Evolutionary conservation across 202 grass and related monocot genomes (phyloP), one percentile per base, ranked within the genome.

Genomic region (Brachypodium distachyon): DNA sequence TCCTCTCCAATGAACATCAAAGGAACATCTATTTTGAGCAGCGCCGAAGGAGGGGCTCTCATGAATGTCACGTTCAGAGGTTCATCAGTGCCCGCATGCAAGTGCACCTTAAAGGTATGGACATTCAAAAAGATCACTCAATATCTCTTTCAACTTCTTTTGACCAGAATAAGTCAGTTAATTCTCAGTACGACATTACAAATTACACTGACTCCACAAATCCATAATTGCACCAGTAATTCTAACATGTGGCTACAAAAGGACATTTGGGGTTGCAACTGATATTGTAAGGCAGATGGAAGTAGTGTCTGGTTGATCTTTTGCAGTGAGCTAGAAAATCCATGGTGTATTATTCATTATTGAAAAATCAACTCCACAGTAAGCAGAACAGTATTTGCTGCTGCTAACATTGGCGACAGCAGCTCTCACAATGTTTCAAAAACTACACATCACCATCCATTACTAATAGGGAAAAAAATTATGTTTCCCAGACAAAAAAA

Each of bases 21-120:
- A 80, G 96, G 96, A 88, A 99, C 91, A 78, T 99, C 96, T 79
- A 99, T 83, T 83, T 95, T 99, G 29, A 99, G 80, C 44, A 99
- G 85, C 11, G 83, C 92, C 10, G 87, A 92, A 76, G 91, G 83
- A 70, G 91, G 92, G 54, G 96, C 92, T 90, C 96, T 90, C 77
- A 99, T 77, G 56, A 99, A 95, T 61, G 96, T 99, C 37, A 90
- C 81, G 78, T 95, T 99, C 22, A 99, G 75, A 17, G 96, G 89
- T 56, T 89, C 89, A 81, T 99, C 96, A 72, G 71, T 90, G 16
- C 82, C 91, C 0, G 96, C 74, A 27, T 99, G 91, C 8, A 99
- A 88, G 81, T 99, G 91, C 53, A 99, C 29, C 96, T 99, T 73
- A 51, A 70, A 21, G 3, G 60, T 71, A 65, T 39, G 18, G 52